Evolutionary conservation across 2,329 filamentous ascomycete genomes (phyloP), one percentile per base, ranked within the genome.

Genomic region (Sclerotinia glacialis): DNA sequence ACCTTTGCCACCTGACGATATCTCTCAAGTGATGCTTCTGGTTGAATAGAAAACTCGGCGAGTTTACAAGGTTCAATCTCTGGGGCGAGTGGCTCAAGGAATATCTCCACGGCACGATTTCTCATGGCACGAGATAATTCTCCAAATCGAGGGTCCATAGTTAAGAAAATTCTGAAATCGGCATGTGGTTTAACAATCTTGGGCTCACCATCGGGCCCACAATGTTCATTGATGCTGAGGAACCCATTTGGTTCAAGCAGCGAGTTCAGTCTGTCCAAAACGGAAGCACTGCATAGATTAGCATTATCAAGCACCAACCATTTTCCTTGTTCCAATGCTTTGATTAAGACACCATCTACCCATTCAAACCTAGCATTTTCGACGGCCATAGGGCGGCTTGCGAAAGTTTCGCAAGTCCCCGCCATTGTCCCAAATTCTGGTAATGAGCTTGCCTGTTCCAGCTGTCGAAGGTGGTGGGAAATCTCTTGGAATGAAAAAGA

Each of bases 251-350:
- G 93, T 76, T 99, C 95, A 9, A 98, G 88, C 11, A 99, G 81
- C 0, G 95, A 98, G 77, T 99, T 99, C 62, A 99, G 81, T 69
- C 96, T 86, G 78, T 99, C 95, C 12, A 99, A 84, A 1, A 99
- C 95, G 8, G 94, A 97, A 31, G 94, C 90, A 74, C 90, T 97
- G 80, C 96, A 99, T 67, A 99, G 84, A 74, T 99, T 99, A 68
- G 96, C 95, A 78, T 99, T 97, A 78, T 99, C 95, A 28, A 99
- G 86, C 14, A 99, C 89, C 23, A 99, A 83, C 95, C 95, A 99
- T 68, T 93, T 86, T 18, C 95, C 95, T 72, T 89, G 83, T 74
- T 96, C 85, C 14, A 98, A 82, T 52, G 95, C 94, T 72, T 93
- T 89, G 58, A 98, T 89, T 53, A 99, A 88, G 58, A 96, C 86